Base-by-base conservation (phyloP, 371 early-diverging fungal species). In the Mycotypha africana region DNA sequence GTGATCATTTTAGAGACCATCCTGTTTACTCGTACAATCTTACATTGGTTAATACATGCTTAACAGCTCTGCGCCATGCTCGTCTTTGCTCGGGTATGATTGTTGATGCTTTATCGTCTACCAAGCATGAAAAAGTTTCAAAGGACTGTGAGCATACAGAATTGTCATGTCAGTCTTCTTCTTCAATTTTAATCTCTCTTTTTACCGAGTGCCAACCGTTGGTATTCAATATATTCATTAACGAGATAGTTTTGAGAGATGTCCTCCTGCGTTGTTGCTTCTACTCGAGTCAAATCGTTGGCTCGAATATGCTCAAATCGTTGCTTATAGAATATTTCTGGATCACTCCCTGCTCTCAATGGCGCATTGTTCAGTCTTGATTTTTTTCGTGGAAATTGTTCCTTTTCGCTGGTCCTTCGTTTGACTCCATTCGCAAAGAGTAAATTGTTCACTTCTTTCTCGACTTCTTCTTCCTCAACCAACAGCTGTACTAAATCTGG, bases 391-490 rank as follows among this genome's bases (percentile, higher is more conserved):
- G 14, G 3, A 42, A 16, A 11, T 26, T 30, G 10, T 25, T 38
- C 23, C 20, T 50, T 15, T 52, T 46, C 25, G 16, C 35, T 1
- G 35, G 46, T 25, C 25, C 38, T 26, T 42, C 42, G 16, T 41
- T 41, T 8, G 16, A 15, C 15, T 5, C 45, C 31, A 30, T 30
- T 20, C 9, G 12, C 16, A 19, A 24, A 43, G 10, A 50, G 38
- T 9, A 43, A 5, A 17, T 38, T 23, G 6, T 21, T 37, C 3
- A 63, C 37, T 22, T 63, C 63, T 4, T 50, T 47, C 4, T 54
- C 52, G 12, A 51, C 37, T n/a, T 51, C 47, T 10, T 41, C 34
- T 2, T 47, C 15, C 15, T 50, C 44, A 2, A 32, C 11, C n/a
- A 50, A 32, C 11, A 22, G 34, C 8, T 50, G 25, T 2, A 16